A percentile compares a stretch with the other conserved stretches of the same genome.
phyloP scores from a whole-genome alignment of 129 eudicot genomes.

The Chrysanthemum makinoi region DNA sequence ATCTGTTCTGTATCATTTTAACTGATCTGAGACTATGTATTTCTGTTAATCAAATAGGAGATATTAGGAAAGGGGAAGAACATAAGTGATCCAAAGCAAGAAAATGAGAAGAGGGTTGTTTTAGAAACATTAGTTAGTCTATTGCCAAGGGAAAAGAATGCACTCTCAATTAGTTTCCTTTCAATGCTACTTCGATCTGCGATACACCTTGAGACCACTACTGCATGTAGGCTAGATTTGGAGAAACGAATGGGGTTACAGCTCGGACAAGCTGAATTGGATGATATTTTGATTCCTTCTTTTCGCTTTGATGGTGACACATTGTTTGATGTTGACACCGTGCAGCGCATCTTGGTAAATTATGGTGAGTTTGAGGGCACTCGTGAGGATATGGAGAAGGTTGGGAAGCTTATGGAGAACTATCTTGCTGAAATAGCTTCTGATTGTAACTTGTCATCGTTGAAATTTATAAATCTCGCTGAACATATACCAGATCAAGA shows the following conservation, averaged over 20 bases:
- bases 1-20: background rate
- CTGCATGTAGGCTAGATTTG: constrained; percentile 82
- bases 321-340: constrained; percentile 81
- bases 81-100: constrained; percentile 55
- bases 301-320: constrained; percentile 68
- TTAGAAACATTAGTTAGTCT: constrained; percentile 89
- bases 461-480: constrained; percentile 54
- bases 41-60: constrained; percentile 47
- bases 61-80: constrained; percentile 66
- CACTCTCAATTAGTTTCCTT: constrained; percentile 71
- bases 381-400: constrained; percentile 49
- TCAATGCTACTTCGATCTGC: constrained; percentile 85
- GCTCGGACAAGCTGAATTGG: constrained; percentile 73
- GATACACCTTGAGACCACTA: constrained; percentile 71
- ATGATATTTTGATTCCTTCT: constrained; percentile 80
- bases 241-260: constrained; percentile 80
- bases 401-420: constrained; percentile 78
- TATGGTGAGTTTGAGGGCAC: constrained; percentile 44
- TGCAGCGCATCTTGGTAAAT: constrained; percentile 63
- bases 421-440: constrained; percentile 87
- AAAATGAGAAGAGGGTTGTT: constrained; percentile 75
- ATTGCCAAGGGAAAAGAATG: constrained; percentile 72
- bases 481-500: constrained; percentile 72
- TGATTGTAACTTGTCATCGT: constrained; percentile 59
- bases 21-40: background rate